These are phyloP conservation scores for Primulina tabacum DNA, from an alignment of 257 asterid genomes.

Conservation along the genomic window DNA sequence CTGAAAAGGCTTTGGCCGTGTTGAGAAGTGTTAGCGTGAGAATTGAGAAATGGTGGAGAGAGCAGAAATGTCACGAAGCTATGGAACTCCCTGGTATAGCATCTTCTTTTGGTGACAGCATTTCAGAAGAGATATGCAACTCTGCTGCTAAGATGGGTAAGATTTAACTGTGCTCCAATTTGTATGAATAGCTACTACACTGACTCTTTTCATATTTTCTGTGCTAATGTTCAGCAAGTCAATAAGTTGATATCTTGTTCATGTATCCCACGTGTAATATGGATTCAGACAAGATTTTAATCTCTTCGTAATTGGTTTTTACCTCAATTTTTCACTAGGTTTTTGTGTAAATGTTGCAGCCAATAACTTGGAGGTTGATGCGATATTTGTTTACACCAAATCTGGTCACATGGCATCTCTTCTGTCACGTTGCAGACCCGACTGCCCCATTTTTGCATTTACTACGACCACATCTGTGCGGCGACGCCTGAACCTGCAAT, in stretches of 20 bases:
- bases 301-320: neutral
- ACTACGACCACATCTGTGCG: constrained; percentile 79
- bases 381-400: constrained; percentile 91
- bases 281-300: constrained; percentile 1
- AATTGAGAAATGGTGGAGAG: constrained; percentile 99
- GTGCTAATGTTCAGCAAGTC: constrained; percentile 1
- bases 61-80: constrained; percentile 71
- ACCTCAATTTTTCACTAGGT: constrained; percentile 2
- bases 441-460: constrained; percentile 94
- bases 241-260: neutral
- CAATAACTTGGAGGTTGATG: constrained; percentile 86
- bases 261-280: neutral
- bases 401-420: constrained; percentile 96
- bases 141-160: constrained; percentile 99
- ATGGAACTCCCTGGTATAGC: constrained; percentile 80
- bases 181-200: neutral
- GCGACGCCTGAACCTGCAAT: constrained; percentile 87
- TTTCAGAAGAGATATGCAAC: constrained; percentile 96
- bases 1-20: constrained; percentile 92
- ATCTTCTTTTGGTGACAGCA: constrained; percentile 73
- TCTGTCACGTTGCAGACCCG: constrained; percentile 92
- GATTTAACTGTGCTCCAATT: constrained; percentile 19
- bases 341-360: constrained; percentile 47
- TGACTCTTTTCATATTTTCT: constrained; percentile 8
- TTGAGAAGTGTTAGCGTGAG: constrained; percentile 91